Evolutionary conservation across 306 rosid genomes (phyloP), one percentile per base, ranked within the genome.

Genomic region (Lathyrus oleraceus): DNA sequence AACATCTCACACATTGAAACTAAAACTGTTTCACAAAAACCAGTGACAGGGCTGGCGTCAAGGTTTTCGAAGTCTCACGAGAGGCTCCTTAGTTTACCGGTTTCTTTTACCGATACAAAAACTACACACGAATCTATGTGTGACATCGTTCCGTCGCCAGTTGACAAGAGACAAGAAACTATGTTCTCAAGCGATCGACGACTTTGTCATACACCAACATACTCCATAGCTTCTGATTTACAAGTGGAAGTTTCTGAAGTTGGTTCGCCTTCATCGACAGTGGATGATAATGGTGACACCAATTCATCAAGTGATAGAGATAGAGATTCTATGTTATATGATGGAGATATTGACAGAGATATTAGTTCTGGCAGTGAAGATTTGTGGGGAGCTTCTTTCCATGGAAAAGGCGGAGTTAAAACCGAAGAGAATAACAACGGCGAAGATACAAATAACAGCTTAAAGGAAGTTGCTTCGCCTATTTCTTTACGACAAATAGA

Each of bases 241-340:
- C 96, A 95, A 79, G 99, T 95, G 30, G 99, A 91, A 82, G 87
- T 89, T 25, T 95, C 99, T n/a, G 97, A 95, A 47, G 1, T 76
- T 36, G 92, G 92, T 52, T 91, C 99, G 14, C 88, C 85, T 59
- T 67, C 96, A 13, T 75, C 81, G 48, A 84, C 87, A 38, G 51
- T 78, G 56, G 87, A 81, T 12, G 96, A 81, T 16, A 85, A 71
- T 48, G 83, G 27, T 4, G 95, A 81, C 11, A 82, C 73, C 7
- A 79, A 77, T 38, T 81, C 96, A 12, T 78, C 75, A 1, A 78
- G 20, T 1, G 97, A 93, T 65, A 84, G 74, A 69, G 97, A 93
- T 65, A 84, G 74, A 69, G 98, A 88, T 19, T 88, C 89, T 0
- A 40, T 74, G 71, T 12, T 70, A 8, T 81, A 73, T 25, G 90